Conservation (phyloP, 495 filamentous ascomycete species). For the Lasiosphaeriaceae sp. region DNA sequence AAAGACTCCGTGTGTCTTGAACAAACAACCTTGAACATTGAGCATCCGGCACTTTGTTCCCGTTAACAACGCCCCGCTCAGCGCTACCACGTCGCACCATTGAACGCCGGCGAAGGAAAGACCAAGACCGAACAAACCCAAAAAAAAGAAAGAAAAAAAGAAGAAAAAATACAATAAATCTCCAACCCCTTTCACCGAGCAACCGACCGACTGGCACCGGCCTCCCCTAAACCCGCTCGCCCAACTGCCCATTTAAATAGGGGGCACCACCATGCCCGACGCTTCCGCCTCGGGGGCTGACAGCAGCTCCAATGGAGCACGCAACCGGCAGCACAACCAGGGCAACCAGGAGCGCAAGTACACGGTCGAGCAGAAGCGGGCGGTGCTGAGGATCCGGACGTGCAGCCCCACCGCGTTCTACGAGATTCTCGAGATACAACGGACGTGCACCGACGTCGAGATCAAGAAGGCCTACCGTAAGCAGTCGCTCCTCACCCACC, state of each 20-base stretch:
- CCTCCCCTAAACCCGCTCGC: too few relatives aligned
- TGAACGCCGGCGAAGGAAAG: too few relatives aligned
- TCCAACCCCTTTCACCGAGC: background rate
- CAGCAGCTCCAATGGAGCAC: slow-evolving; percentile 54
- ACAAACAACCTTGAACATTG: too few relatives aligned
- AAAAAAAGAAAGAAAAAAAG: too few relatives aligned
- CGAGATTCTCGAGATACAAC: slow-evolving; percentile 68
- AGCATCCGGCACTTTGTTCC: too few relatives aligned
- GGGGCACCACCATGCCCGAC: slow-evolving; percentile 59
- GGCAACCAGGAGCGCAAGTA: slow-evolving; percentile 88
- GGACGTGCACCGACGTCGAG: slow-evolving; percentile 66
- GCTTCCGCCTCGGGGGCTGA: slow-evolving; percentile 73
- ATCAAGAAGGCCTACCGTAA: slow-evolving; percentile 97
- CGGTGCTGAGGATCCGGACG: slow-evolving; percentile 79
- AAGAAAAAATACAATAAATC: too few relatives aligned
- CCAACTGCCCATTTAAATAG: background rate
- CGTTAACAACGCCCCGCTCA: too few relatives aligned
- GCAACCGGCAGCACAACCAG: slow-evolving; percentile 77
- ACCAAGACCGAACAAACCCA: too few relatives aligned
- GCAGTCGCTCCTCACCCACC: slow-evolving; percentile 82
- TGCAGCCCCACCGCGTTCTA: slow-evolving; percentile 88
- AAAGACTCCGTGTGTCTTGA: too few relatives aligned
- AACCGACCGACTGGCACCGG: background rate
- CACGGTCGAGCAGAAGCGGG: slow-evolving; percentile 84
- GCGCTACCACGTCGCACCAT: too few relatives aligned